Percentiles rank a stretch among this genome's conserved stretches.
Conservation (phyloP, 176 grass and related monocot genomes). For the Tuctoria greenei region DNA sequence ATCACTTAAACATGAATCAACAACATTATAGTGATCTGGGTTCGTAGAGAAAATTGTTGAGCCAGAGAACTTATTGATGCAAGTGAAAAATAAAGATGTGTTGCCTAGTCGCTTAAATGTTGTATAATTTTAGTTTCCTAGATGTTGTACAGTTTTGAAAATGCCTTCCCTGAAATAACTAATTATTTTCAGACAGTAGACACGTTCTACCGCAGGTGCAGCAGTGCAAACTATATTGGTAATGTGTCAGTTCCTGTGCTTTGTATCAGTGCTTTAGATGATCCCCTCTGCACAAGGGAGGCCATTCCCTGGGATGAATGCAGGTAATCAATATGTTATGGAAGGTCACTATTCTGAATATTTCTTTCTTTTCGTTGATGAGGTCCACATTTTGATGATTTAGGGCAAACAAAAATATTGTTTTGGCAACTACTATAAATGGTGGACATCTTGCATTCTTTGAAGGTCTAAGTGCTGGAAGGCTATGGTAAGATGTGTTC, state of each 20-base stretch:
- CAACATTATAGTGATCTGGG: neutral
- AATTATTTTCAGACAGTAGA: conserved; percentile 78
- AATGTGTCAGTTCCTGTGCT: conserved; percentile 72
- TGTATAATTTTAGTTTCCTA: neutral
- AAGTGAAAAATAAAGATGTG: conserved; percentile 1
- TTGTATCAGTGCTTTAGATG: conserved; percentile 93
- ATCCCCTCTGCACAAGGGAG: conserved; percentile 92
- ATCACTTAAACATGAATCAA: conserved; percentile 19
- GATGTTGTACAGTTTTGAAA: neutral
- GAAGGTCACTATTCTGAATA: conserved; percentile 5
- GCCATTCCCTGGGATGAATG: conserved; percentile 98
- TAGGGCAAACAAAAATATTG: conserved; percentile 83
- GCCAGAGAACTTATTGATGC: neutral
- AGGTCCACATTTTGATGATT: conserved; percentile 27
- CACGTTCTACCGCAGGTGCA: conserved; percentile 92
- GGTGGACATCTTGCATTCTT: conserved; percentile 91
- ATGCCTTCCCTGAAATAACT: conserved; percentile 10
- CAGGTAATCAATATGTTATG: conserved; percentile 41
- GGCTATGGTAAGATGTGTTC: conserved; percentile 61
- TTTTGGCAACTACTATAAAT: conserved; percentile 89
- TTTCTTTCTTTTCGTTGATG: conserved; percentile 21
- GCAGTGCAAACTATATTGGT: conserved; percentile 71
- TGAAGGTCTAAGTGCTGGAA: conserved; percentile 73
- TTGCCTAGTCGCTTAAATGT: neutral
- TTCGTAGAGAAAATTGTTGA: conserved; percentile 20